Evolutionary conservation across 768 basidiomycete genomes (phyloP).

Genomic region (Cystobasidium tubakii): DNA sequence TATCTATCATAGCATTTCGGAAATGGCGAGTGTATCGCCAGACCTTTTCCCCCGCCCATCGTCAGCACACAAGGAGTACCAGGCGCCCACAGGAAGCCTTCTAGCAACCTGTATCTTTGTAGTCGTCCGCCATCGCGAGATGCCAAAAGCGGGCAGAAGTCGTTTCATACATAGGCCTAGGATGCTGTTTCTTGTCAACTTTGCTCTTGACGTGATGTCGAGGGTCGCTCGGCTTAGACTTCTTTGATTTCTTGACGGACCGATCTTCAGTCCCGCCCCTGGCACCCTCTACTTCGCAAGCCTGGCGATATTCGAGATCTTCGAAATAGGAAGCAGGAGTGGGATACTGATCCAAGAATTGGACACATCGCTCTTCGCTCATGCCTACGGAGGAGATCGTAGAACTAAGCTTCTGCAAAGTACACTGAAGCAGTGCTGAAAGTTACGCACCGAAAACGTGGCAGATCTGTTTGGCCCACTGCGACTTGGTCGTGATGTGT

Average conservation of each 20-base stretch:
- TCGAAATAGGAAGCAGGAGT: not conserved
- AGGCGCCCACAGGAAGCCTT: not conserved
- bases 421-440: too few species aligned
- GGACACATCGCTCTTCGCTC: not conserved
- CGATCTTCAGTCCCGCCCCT: not conserved
- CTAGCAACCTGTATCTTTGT: not conserved
- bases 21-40: too few species aligned
- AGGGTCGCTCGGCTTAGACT: not conserved
- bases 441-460: not conserved
- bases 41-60: too few species aligned
- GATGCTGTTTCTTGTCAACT: not conserved
- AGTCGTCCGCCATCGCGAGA: not conserved
- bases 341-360: constrained; percentile 1
- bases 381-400: not conserved
- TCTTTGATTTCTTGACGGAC: not conserved
- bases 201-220: not conserved
- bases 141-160: not conserved
- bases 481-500: not conserved
- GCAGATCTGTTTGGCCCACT: not conserved
- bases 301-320: not conserved
- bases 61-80: too few species aligned
- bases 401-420: too few species aligned
- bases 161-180: not conserved
- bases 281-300: not conserved
- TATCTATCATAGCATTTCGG: too few species aligned